phyloP scores from a whole-genome alignment of 2,329 filamentous ascomycete species.

The Fusarium sp. region DNA sequence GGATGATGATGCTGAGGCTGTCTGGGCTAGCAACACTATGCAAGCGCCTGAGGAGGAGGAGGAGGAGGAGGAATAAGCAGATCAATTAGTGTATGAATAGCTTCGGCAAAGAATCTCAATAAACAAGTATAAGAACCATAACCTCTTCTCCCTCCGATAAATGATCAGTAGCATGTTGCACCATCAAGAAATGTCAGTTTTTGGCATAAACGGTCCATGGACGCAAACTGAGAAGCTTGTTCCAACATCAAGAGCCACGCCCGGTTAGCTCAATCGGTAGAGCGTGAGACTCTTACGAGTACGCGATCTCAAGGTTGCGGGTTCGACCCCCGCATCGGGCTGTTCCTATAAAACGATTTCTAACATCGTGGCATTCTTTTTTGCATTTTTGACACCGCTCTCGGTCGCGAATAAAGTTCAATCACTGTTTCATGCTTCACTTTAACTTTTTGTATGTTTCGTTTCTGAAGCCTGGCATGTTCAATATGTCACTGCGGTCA shows the following conservation, averaged over 20 bases:
- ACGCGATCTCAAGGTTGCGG: slow-evolving; percentile 64
- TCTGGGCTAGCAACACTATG: slow-evolving; percentile 47
- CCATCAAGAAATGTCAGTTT: too few relatives aligned
- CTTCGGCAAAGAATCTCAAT: not conserved
- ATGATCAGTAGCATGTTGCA: too few relatives aligned
- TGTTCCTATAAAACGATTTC: slow-evolving; percentile 35
- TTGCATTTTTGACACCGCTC: not conserved
- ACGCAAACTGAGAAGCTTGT: accelerated
- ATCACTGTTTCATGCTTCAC: not conserved
- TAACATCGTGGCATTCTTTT: not conserved
- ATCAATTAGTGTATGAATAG: not conserved
- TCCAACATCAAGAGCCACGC: slow-evolving; percentile 30
- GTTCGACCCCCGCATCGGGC: slow-evolving; percentile 62
- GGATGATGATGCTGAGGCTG: slow-evolving; percentile 41
- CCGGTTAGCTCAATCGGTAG: slow-evolving; percentile 58
- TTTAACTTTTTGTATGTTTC: not conserved
- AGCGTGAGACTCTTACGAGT: slow-evolving; percentile 73
- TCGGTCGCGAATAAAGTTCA: not conserved
- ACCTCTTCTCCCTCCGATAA: too few relatives aligned
- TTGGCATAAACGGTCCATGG: accelerated
- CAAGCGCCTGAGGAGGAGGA: not conserved
- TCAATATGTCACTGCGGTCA: not conserved
- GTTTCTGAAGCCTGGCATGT: too few relatives aligned
- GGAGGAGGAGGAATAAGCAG: not conserved
- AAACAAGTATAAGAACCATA: too few relatives aligned